phyloP scores from a whole-genome alignment of 441 rosid genomes.

The Adansonia madagascariensis region DNA sequence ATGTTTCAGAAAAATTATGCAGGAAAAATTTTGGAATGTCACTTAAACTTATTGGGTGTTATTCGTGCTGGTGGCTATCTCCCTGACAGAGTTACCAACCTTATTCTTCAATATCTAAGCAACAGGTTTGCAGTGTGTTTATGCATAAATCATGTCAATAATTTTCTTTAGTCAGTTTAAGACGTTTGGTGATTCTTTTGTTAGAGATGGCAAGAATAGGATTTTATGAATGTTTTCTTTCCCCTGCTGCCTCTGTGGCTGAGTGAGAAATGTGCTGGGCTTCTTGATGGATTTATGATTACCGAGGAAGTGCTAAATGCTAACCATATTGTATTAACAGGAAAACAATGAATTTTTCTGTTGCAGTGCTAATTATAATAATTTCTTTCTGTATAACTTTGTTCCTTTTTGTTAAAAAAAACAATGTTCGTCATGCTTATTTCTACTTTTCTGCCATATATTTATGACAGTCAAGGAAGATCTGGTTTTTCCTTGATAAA shows the following conservation, averaged over 20 bases:
- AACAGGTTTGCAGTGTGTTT: slow-evolving; percentile 59
- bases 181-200: neutral
- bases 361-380: neutral
- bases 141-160: neutral
- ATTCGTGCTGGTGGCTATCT: slow-evolving; percentile 87
- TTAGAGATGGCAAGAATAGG: neutral
- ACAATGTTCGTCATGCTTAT: neutral
- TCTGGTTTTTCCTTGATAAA: neutral
- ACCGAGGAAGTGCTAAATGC: neutral
- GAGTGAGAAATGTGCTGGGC: neutral
- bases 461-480: neutral
- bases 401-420: neutral
- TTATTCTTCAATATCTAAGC: slow-evolving; percentile 93
- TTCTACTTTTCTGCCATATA: neutral
- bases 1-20: slow-evolving; percentile 92
- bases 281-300: neutral
- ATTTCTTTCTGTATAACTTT: neutral
- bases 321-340: neutral
- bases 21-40: slow-evolving; percentile 90
- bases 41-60: slow-evolving; percentile 78
- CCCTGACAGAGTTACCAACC: slow-evolving; percentile 94
- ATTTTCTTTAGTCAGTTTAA: neutral
- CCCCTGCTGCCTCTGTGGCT: neutral
- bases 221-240: neutral
- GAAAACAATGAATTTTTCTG: neutral